Percentiles rank a stretch among this genome's conserved stretches.
Conservation (phyloP, 192 early-diverging fungal genomes). For the Linnemannia zychae region DNA sequence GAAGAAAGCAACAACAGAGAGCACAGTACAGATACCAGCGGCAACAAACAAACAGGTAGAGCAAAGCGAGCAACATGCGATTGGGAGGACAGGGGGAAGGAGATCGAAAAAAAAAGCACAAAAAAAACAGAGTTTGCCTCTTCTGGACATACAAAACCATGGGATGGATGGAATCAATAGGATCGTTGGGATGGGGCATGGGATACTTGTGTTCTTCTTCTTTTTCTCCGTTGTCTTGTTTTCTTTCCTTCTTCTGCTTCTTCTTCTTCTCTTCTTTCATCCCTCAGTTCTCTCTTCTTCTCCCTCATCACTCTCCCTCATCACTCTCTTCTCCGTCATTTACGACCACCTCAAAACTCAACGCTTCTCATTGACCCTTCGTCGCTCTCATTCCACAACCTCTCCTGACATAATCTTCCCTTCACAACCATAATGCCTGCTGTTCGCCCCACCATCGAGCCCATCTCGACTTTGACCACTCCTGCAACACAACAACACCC, state of each 20-base stretch:
- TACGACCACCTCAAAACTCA: not conserved
- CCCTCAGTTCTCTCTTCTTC: not conserved
- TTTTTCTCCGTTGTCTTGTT: not conserved
- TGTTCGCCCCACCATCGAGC: constrained; percentile 25
- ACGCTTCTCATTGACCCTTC: not conserved
- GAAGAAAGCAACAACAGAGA: not conserved
- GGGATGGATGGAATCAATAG: not conserved
- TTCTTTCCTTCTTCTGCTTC: not conserved
- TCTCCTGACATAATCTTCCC: not conserved
- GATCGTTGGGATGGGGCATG: too few relatives aligned
- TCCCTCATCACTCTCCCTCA: not conserved
- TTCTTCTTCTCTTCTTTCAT: not conserved
- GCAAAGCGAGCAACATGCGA: not conserved
- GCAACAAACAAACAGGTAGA: not conserved
- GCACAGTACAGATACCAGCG: too few relatives aligned
- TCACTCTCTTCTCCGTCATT: not conserved
- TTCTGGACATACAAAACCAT: not conserved
- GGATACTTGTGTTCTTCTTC: not conserved
- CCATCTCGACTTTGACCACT: constrained; percentile 19
- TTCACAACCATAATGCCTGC: constrained; percentile 14
- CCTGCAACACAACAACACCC: constrained; percentile 1
- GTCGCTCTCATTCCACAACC: not conserved
- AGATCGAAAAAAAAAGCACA: constrained; percentile 9
- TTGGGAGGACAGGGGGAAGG: not conserved
- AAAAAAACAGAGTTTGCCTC: not conserved